These are phyloP conservation scores for Cnidoscolus chayamansa DNA, from an alignment of 441 rosid species.

Conservation along the genomic window DNA sequence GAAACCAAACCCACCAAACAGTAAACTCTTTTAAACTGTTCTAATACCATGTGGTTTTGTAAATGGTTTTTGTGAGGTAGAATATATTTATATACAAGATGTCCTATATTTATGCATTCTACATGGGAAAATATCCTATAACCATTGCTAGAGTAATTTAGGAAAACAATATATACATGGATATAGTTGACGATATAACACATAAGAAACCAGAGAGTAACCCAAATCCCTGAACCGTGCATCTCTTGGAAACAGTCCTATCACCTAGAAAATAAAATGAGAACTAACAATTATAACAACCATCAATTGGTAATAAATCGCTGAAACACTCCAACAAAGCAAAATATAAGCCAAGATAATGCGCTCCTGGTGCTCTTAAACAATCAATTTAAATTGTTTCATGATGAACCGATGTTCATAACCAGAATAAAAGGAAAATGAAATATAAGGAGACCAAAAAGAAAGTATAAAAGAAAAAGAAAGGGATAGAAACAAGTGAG, in stretches of 20 bases:
- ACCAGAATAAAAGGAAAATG: neutral
- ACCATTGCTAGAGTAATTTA: no score
- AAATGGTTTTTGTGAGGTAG: no score
- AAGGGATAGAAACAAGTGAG: conserved; percentile 1
- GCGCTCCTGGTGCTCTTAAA: neutral
- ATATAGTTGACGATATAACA: no score
- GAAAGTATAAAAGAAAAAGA: neutral
- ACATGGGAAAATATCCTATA: no score
- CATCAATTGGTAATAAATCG: no score
- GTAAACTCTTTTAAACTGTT: no score
- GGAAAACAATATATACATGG: no score
- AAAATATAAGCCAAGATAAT: no score
- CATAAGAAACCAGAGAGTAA: neutral
- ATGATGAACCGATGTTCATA: neutral
- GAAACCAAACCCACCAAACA: no score
- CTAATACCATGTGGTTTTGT: no score
- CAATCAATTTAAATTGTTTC: neutral
- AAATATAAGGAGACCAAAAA: neutral
- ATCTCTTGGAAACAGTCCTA: neutral
- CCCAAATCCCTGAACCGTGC: neutral
- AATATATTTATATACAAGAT: no score
- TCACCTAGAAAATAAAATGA: neutral
- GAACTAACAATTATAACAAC: neutral
- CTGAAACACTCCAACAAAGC: neutral
- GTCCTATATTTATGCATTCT: no score